Evolutionary conservation across 164 flowering plant genomes (phyloP), one percentile per base, ranked within the genome.

Genomic region (Echeveria elegans): DNA sequence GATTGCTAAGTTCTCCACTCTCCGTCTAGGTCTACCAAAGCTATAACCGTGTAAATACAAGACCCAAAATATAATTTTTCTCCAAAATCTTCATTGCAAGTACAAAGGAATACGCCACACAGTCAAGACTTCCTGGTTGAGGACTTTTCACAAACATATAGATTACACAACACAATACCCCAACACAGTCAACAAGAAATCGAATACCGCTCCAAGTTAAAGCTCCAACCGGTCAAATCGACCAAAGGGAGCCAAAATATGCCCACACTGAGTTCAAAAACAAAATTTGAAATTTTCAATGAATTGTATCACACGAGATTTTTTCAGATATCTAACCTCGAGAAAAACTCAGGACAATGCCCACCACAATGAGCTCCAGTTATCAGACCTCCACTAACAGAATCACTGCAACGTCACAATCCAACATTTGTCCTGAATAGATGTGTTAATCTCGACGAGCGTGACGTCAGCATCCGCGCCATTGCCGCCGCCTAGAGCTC

Each of bases 71-170:
- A n/a, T n/a, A n/a, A n/a, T n/a, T n/a, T n/a, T n/a, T n/a, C n/a
- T n/a, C 41, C 12, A 38, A 14, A 38, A n/a, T n/a, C n/a, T n/a
- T n/a, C n/a, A n/a, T n/a, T n/a, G n/a, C 11, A 28, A 21, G 14
- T 1, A 23, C 24, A 52, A 67, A 10, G 26, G 12, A 28, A 1
- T 18, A 19, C 11, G 32, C 71, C 73, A 65, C 0, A n/a, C n/a
- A n/a, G n/a, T n/a, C n/a, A n/a, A n/a, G n/a, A n/a, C n/a, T n/a
- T n/a, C n/a, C n/a, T n/a, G n/a, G n/a, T n/a, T 62, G 21, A 65
- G 71, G 56, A 68, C 64, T 76, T 78, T 76, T 34, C 6, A 72
- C 81, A 74, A 76, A 29, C 43, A 76, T 18, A 0, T 71, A 18
- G 71, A 41, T 23, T 58, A 24, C 76, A 60, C 28, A 6, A 30